phyloP scores from a whole-genome alignment of 495 filamentous ascomycete genomes.

The Penicillium tannophilum region DNA sequence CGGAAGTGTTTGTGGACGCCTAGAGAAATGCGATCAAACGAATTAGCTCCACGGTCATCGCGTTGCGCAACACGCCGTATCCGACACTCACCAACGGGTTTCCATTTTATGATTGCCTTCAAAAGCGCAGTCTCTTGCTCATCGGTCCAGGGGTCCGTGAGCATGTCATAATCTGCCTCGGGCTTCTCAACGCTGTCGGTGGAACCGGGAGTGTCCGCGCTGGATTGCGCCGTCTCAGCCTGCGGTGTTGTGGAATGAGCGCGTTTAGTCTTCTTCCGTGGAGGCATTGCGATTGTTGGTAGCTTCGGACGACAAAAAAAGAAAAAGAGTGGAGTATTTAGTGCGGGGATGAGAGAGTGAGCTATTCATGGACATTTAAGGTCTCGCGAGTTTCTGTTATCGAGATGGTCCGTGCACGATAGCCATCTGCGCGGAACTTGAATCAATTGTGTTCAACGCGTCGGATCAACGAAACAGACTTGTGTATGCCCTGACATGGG shows the following conservation, averaged over 20 bases:
- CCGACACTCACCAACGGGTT: constrained; percentile 75
- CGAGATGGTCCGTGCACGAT: constrained; percentile 42
- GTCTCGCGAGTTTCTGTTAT: constrained; percentile 28
- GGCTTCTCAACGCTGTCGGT: constrained; percentile 35
- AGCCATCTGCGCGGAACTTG: constrained; percentile 25
- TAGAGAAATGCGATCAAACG: constrained; percentile 29
- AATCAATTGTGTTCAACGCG: constrained; percentile 11
- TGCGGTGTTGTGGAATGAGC: constrained; percentile 36
- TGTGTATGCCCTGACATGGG: constrained; percentile 20
- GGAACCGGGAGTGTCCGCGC: constrained; percentile 36
- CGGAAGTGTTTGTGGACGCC: constrained; percentile 98
- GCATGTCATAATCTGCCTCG: constrained; percentile 42
- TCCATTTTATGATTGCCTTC: constrained; percentile 88
- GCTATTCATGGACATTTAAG: not conserved
- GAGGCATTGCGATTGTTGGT: constrained; percentile 60
- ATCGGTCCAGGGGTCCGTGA: constrained; percentile 86
- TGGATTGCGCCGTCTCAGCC: constrained; percentile 40
- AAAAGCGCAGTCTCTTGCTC: constrained; percentile 91
- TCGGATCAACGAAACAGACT: constrained; percentile 9
- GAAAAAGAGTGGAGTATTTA: constrained; percentile 5
- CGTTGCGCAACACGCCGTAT: not conserved
- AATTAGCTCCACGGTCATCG: constrained; percentile 7
- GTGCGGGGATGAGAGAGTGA: constrained; percentile 1
- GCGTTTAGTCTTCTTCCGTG: constrained; percentile 62
- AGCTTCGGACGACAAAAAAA: not conserved